phyloP scores from a whole-genome alignment of 2,329 filamentous ascomycete species.

The Xylariaceae sp. region DNA sequence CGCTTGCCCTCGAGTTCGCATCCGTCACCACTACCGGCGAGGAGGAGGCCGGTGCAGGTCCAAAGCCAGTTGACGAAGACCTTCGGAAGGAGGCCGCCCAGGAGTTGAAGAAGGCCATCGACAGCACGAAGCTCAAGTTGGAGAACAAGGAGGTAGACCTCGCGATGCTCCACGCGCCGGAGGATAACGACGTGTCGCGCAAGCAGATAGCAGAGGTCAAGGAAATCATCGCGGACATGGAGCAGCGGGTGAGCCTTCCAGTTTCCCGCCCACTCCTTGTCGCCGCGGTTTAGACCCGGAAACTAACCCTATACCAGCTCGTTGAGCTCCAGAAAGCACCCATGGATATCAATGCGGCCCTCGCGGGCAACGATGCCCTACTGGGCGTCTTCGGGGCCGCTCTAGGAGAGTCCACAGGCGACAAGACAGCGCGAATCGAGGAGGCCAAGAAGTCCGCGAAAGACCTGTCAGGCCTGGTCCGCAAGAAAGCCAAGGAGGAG shows the following conservation, averaged over 20 bases:
- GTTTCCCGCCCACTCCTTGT: slow-evolving; percentile 31
- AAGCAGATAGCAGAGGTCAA: slow-evolving; percentile 72
- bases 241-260: slow-evolving; percentile 63
- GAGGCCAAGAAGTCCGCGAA: slow-evolving; percentile 75
- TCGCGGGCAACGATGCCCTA: slow-evolving; percentile 53
- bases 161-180: slow-evolving; percentile 62
- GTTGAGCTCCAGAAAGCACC: slow-evolving; percentile 69
- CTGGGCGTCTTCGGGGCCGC: slow-evolving; percentile 66
- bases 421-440: slow-evolving; percentile 66
- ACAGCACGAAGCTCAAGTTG: slow-evolving; percentile 71
- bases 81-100: slow-evolving; percentile 71
- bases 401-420: slow-evolving; percentile 62
- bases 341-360: slow-evolving; percentile 58
- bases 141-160: slow-evolving; percentile 70
- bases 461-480: slow-evolving; percentile 73
- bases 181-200: slow-evolving; percentile 66
- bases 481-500: slow-evolving; percentile 59
- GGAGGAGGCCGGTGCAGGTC: slow-evolving; percentile 47
- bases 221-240: slow-evolving; percentile 78
- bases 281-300: slow-evolving; percentile 10
- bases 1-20: slow-evolving; percentile 90
- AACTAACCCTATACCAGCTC: slow-evolving; percentile 49
- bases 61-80: slow-evolving; percentile 65
- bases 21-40: slow-evolving; percentile 69
- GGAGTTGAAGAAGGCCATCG: slow-evolving; percentile 74